phyloP scores from a whole-genome alignment of 2,329 filamentous ascomycete species.

The Blastomyces parvus region DNA sequence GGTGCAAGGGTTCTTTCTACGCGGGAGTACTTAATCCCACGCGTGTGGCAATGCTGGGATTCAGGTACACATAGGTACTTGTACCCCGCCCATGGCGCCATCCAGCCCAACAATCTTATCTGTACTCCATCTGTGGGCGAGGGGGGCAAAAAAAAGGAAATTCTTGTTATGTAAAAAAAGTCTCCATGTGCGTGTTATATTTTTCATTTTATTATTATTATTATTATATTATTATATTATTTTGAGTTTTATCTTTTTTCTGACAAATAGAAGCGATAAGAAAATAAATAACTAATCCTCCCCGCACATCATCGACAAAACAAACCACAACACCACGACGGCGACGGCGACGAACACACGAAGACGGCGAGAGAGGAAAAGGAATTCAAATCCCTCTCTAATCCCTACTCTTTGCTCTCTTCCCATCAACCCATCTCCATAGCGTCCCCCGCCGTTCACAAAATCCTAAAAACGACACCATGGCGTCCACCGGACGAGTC shows the following conservation, averaged over 20 bases:
- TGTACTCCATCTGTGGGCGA: background rate
- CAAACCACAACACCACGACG: background rate
- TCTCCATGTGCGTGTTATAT: too few species aligned
- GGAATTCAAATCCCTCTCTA: background rate
- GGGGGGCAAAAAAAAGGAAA: too few species aligned
- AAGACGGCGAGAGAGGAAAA: background rate
- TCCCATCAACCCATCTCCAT: background rate
- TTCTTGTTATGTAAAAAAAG: background rate
- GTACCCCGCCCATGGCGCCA: background rate
- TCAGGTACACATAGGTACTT: background rate
- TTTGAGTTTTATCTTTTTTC: background rate
- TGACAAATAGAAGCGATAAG: background rate
- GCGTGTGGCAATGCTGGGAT: background rate
- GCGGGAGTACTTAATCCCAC: background rate
- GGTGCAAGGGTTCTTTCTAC: too few species aligned
- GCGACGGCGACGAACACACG: background rate
- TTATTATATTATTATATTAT: too few species aligned
- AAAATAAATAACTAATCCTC: too few species aligned
- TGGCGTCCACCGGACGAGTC: slow-evolving; percentile 43
- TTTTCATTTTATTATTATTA: too few species aligned
- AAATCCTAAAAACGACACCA: slow-evolving; percentile 23
- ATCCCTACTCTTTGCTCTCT: background rate
- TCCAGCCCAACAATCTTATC: background rate
- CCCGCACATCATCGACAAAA: background rate
- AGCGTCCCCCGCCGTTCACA: slow-evolving; percentile 24